These are phyloP conservation scores for Bidens hawaiensis DNA, from an alignment of 140 eudicot genomes.

Conservation along the genomic window DNA sequence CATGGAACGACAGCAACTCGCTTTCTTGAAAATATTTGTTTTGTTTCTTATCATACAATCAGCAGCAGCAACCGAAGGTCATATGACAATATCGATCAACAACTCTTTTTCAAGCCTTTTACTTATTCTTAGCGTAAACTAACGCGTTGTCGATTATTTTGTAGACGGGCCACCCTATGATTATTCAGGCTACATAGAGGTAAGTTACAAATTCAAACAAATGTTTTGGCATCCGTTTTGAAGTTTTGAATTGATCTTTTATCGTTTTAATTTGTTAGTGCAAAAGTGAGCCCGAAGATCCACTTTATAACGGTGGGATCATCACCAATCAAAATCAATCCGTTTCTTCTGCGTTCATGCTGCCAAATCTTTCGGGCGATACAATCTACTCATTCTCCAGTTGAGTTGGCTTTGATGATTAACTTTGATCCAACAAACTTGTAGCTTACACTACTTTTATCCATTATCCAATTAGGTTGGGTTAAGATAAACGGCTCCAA, in stretches of 20 bases:
- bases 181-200: slow-evolving; percentile 62
- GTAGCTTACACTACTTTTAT: not conserved
- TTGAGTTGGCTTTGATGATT: slow-evolving; percentile 27
- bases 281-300: slow-evolving; percentile 42
- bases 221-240: slow-evolving; percentile 2
- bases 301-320: slow-evolving; percentile 65
- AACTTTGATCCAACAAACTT: not conserved
- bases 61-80: slow-evolving; percentile 14
- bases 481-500: slow-evolving; percentile 35
- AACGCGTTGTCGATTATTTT: not conserved
- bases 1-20: slow-evolving; percentile 10
- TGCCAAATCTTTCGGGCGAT: slow-evolving; percentile 41
- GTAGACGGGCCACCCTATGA: slow-evolving; percentile 69
- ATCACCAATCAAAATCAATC: slow-evolving; percentile 24
- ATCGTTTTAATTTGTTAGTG: slow-evolving; percentile 27
- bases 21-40: slow-evolving; percentile 9
- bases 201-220: slow-evolving; percentile 6
- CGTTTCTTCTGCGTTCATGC: slow-evolving; percentile 23
- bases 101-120: not conserved
- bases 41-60: not conserved
- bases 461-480: slow-evolving; percentile 53
- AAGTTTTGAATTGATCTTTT: not conserved
- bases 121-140: not conserved
- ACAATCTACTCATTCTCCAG: slow-evolving; percentile 60
- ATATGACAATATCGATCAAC: not conserved